A percentile compares a stretch with the other conserved stretches of the same genome.
Conservation (phyloP, 495 filamentous ascomycete genomes). For the Pyronema omphalodes region DNA sequence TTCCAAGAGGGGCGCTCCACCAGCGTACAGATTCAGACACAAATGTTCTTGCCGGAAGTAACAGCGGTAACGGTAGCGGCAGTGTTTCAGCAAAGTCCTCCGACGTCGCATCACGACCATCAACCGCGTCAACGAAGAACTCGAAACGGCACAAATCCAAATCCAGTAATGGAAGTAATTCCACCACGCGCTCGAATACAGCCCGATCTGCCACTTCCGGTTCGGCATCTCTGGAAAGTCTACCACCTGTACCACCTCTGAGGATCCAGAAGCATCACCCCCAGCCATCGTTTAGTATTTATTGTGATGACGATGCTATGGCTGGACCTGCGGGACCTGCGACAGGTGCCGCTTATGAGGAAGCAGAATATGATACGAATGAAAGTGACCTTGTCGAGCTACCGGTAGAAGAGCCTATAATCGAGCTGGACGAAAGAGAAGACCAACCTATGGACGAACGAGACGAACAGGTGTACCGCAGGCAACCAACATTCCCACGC, state of each 20-base stretch:
- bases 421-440: no score
- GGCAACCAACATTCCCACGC: neutral
- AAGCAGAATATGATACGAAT: no score
- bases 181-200: neutral
- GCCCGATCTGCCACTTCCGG: neutral
- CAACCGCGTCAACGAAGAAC: neutral
- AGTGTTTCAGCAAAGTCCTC: neutral
- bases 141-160: constrained; percentile 1
- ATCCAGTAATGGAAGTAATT: neutral
- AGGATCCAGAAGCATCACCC: constrained; percentile 17
- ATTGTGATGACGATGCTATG: no score
- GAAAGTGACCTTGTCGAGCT: no score
- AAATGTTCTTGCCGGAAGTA: constrained; percentile 5
- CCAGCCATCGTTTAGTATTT: no score
- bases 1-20: constrained; percentile 7
- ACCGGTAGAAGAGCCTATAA: no score
- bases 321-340: no score
- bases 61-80: neutral
- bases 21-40: constrained; percentile 24
- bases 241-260: constrained; percentile 21
- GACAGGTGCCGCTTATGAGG: no score
- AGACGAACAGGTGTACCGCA: no score
- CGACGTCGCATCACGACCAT: neutral
- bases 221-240: constrained; percentile 14
- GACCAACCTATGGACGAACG: no score